Percentiles rank a stretch among this genome's conserved stretches.
phyloP scores from a whole-genome alignment of 164 flowering plant species.

The Houttuynia cordata region DNA sequence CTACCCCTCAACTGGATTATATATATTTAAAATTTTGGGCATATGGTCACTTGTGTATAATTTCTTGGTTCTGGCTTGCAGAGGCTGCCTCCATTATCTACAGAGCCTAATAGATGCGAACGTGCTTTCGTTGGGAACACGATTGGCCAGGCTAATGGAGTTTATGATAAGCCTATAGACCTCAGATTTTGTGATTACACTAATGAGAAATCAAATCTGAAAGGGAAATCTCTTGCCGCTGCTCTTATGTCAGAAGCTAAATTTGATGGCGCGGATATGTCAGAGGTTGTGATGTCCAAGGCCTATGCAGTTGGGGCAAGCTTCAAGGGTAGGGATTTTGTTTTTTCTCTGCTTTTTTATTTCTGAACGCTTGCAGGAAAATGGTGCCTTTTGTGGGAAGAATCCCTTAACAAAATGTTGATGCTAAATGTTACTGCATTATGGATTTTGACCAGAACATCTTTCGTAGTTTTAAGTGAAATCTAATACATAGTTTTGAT shows the following conservation, averaged over 20 bases:
- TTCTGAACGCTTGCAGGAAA: background rate
- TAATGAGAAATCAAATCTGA: constrained; percentile 79
- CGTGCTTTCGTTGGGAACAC: constrained; percentile 92
- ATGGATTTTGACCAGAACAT: too few species aligned
- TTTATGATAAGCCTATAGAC: constrained; percentile 87
- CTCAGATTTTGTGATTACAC: constrained; percentile 90
- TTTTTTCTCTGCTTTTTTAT: background rate
- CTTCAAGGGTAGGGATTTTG: constrained; percentile 53
- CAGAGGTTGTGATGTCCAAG: constrained; percentile 97
- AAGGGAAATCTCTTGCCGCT: constrained; percentile 88
- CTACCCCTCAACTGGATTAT: too few species aligned
- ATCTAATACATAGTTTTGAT: too few species aligned
- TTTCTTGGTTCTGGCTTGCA: constrained; percentile 15
- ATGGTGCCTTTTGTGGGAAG: background rate
- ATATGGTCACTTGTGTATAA: background rate
- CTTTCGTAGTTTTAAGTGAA: too few species aligned
- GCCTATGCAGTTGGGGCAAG: constrained; percentile 99
- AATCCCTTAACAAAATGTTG: background rate
- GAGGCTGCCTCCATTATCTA: constrained; percentile 81
- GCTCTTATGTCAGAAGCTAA: constrained; percentile 95
- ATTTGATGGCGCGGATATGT: constrained; percentile 97
- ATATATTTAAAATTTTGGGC: too few species aligned
- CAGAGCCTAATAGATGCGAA: constrained; percentile 84
- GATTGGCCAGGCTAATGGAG: constrained; percentile 98
- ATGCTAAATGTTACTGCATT: too few species aligned